Percentiles rank a stretch among this genome's conserved stretches.
These are phyloP conservation scores for Phaeotremella fagi DNA, from an alignment of 768 basidiomycete genomes.

Conservation along the genomic window DNA sequence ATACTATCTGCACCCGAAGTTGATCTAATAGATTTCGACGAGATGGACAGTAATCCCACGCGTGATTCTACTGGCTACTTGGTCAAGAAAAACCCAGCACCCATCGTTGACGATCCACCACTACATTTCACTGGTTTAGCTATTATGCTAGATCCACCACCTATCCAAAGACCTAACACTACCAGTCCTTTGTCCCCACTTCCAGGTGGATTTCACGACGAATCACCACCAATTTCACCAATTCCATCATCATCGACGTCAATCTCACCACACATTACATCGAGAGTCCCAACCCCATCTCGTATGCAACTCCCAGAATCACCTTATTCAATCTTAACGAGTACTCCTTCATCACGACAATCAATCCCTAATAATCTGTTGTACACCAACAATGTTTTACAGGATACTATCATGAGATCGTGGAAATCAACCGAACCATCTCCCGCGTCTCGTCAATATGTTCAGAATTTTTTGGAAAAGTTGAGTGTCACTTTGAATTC, in stretches of 20 bases:
- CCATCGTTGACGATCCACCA: no score
- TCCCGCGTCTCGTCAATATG: slow-evolving; percentile 7
- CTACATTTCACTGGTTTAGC: no score
- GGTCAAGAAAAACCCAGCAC: no score
- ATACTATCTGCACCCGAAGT: background rate
- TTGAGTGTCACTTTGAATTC: slow-evolving; percentile 19
- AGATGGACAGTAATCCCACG: no score
- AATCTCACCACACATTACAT: no score
- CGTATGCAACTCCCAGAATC: no score
- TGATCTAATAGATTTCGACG: background rate
- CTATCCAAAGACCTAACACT: no score
- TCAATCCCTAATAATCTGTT: slow-evolving; percentile 10
- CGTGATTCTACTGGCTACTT: no score
- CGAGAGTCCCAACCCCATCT: no score
- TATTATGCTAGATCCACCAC: no score
- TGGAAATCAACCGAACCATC: slow-evolving; percentile 29
- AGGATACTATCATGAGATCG: slow-evolving; percentile 14
- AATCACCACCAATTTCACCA: background rate
- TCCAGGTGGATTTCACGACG: background rate
- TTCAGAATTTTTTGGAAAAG: slow-evolving; percentile 7
- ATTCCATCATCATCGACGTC: no score
- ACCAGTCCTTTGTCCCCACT: background rate
- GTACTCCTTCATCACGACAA: slow-evolving; percentile 12
- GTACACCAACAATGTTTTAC: slow-evolving; percentile 12
- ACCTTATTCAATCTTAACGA: slow-evolving; percentile 19